These are phyloP conservation scores for Rhazya stricta DNA, from an alignment of 257 asterid genomes.

Conservation along the genomic window DNA sequence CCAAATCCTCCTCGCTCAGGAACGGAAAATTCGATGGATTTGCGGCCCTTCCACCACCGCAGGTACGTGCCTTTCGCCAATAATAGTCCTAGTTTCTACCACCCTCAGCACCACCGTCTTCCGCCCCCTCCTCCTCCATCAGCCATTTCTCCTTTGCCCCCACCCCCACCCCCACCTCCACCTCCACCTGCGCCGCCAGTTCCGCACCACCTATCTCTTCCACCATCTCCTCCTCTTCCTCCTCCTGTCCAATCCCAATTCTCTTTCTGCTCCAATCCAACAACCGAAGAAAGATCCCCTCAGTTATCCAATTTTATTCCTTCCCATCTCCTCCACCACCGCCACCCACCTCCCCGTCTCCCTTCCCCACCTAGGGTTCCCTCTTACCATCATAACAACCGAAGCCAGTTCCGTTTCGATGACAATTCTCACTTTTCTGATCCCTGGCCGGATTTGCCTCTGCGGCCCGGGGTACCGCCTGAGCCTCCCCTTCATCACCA, in stretches of 20 bases:
- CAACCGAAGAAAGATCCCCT: conserved; percentile 16
- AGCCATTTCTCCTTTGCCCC: conserved; percentile 16
- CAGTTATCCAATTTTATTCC: conserved; percentile 37
- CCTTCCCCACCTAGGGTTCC: conserved; percentile 27
- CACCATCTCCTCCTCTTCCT: conserved; percentile 20
- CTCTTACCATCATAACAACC: background rate
- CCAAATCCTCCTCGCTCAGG: background rate
- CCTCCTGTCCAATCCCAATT: conserved; percentile 23
- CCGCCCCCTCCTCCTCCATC: conserved; percentile 28
- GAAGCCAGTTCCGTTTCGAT: background rate
- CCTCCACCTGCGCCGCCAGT: conserved; percentile 22
- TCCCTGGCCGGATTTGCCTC: conserved; percentile 16
- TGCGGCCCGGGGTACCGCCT: conserved; percentile 7
- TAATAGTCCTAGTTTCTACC: conserved; percentile 23
- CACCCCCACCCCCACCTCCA: conserved; percentile 29
- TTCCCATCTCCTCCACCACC: conserved; percentile 25
- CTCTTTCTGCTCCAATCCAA: conserved; percentile 28
- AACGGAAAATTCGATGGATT: conserved; percentile 19
- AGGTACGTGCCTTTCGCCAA: conserved; percentile 40
- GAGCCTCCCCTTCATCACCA: conserved; percentile 10
- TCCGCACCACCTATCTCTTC: conserved; percentile 14
- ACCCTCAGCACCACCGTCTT: conserved; percentile 23
- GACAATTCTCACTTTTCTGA: conserved; percentile 9
- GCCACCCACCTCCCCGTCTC: conserved; percentile 22
- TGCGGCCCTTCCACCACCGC: conserved; percentile 33